phyloP scores from a whole-genome alignment of 129 eudicot genomes.

The Escallonia herrerae region DNA sequence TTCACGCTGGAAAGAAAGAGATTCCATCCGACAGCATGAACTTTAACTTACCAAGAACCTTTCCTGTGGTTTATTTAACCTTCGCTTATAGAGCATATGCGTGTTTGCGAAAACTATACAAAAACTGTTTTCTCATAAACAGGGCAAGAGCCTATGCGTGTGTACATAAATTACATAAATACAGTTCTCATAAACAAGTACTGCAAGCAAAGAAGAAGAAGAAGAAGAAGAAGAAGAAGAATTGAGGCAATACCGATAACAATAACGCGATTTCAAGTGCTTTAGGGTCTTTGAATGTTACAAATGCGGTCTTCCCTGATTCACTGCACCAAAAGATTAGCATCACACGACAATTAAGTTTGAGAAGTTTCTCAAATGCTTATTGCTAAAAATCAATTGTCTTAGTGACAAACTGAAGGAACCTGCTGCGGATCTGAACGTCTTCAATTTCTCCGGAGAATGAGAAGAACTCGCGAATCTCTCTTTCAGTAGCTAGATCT shows the following conservation, averaged over 20 bases:
- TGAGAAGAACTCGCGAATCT: conserved; percentile 90
- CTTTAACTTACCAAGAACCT: no score
- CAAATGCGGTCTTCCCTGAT: conserved; percentile 69
- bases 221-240: no score
- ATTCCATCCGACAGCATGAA: no score
- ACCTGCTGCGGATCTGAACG: conserved; percentile 62
- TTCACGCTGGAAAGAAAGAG: no score
- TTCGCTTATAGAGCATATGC: no score
- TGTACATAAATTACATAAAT: background rate
- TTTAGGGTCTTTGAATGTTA: conserved; percentile 79
- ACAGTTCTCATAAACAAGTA: background rate
- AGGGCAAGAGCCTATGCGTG: no score
- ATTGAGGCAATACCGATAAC: conserved; percentile 53
- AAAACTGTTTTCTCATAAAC: no score
- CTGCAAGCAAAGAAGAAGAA: no score
- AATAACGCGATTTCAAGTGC: conserved; percentile 94
- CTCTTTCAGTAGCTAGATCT: conserved; percentile 98
- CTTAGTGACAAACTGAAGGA: background rate
- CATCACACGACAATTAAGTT: background rate
- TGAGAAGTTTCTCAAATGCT: no score
- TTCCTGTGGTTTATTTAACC: no score
- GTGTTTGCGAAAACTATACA: no score
- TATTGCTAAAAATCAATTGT: background rate
- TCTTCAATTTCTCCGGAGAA: conserved; percentile 88
- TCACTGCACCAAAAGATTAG: conserved; percentile 42